phyloP scores from a whole-genome alignment of 257 asterid genomes.

The Linaria vulgaris region DNA sequence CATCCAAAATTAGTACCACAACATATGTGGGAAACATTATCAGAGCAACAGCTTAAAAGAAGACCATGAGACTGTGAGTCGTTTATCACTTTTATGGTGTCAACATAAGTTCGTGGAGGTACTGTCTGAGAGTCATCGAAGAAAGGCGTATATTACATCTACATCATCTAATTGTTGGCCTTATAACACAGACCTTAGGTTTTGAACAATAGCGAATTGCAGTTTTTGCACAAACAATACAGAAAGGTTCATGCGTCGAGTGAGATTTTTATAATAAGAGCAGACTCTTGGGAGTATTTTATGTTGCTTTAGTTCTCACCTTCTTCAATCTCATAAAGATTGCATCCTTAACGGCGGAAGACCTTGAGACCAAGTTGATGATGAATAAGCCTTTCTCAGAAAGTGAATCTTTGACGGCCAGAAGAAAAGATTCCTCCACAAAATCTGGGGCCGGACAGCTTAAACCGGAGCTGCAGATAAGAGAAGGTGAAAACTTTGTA shows the following conservation, averaged over 20 bases:
- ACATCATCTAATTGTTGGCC: too few relatives aligned
- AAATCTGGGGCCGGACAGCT: constrained; percentile 84
- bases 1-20: neutral
- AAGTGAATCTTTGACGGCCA: constrained; percentile 57
- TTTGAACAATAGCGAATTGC: too few relatives aligned
- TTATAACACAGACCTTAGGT: too few relatives aligned
- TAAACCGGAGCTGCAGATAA: constrained; percentile 71
- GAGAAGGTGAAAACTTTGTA: constrained; percentile 8
- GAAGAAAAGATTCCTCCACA: constrained; percentile 76
- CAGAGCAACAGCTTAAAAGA: neutral
- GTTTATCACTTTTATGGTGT: too few relatives aligned
- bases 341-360: constrained; percentile 53
- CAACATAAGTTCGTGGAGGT: too few relatives aligned
- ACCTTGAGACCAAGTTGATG: constrained; percentile 85
- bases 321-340: constrained; percentile 60
- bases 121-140: too few relatives aligned
- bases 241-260: too few relatives aligned
- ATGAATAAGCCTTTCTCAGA: constrained; percentile 76
- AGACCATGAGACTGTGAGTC: neutral
- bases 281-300: neutral
- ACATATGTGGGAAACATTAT: neutral
- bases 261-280: too few relatives aligned
- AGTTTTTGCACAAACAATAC: too few relatives aligned
- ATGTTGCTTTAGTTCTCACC: constrained; percentile 44
- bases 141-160: too few relatives aligned